Evolutionary conservation across 352 stramenopile genomes (phyloP), one percentile per base, ranked within the genome.

Genomic region (Phytophthora gonapodyides): DNA sequence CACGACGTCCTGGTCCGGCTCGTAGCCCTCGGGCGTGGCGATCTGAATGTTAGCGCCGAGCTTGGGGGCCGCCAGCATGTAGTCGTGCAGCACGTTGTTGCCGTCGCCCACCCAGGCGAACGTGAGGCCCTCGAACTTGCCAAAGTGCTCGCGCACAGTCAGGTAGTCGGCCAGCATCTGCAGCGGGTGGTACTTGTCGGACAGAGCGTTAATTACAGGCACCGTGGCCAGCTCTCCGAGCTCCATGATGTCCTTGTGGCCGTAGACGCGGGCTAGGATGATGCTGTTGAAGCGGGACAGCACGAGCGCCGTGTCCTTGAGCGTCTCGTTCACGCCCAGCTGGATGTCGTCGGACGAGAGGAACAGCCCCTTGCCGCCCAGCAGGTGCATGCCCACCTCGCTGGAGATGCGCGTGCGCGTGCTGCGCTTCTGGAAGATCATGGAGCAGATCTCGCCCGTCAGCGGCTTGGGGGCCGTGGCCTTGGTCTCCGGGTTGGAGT

Each of bases 91-190:
- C 27, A 98, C 92, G 51, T 99, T 99, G 81, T 99, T 99, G 50
- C 96, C 96, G 67, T 99, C 97, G 55, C 97, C 97, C 46, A 99
- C 97, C 95, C 96, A 99, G 36, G 94, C 85, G 35, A 99, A 78
- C 33, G 94, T 99, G 41, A 98, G 90, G 5, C 94, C 95, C 16
- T 94, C 72, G 17, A 93, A 67, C 46, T 80, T 75, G 33, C 88
- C 88, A 62, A 97, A 97, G 57, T 93, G 87, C 57, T 97, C 85
- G 70, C 84, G 54, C 11, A 99, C 84, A 3, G 97, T 99, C 91
- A 99, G 95, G 42, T 98, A 90, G 80, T 99, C 97, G 1, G 97
- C 97, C 37, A 99, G 80, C 56, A 97, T 98, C 73, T 99, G 97
- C 30, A 99, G 80, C 17, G 97, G 97, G 73, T 99, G 97, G 73